These are phyloP conservation scores for Piromyces finnis DNA, from an alignment of 192 early-diverging fungal genomes.

Conservation along the genomic window DNA sequence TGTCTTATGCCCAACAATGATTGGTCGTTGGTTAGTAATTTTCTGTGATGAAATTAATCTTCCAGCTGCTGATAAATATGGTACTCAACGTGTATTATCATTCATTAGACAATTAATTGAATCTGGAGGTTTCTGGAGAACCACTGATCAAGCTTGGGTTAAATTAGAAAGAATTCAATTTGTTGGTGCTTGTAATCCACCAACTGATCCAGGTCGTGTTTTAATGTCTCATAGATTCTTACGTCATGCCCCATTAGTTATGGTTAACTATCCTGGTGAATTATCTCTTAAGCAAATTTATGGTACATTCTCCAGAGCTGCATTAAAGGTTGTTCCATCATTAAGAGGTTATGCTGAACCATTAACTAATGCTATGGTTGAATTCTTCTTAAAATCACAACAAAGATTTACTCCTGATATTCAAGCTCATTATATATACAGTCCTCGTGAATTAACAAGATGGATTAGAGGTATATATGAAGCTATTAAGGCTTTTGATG, in stretches of 20 bases:
- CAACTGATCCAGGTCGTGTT: slow-evolving; percentile 96
- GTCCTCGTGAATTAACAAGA: slow-evolving; percentile 95
- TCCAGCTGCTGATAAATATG: slow-evolving; percentile 88
- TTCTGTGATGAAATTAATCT: slow-evolving; percentile 99
- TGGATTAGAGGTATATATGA: slow-evolving; percentile 98
- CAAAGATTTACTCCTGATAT: slow-evolving; percentile 86
- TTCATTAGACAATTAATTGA: slow-evolving; percentile 90
- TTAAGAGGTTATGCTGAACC: slow-evolving; percentile 79
- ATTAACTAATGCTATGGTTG: slow-evolving; percentile 90
- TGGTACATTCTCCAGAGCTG: slow-evolving; percentile 74
- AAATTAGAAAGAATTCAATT: slow-evolving; percentile 92
- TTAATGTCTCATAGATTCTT: slow-evolving; percentile 89
- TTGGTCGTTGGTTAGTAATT: slow-evolving; percentile 89
- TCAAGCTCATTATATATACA: slow-evolving; percentile 98
- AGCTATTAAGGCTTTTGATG: slow-evolving; percentile 71
- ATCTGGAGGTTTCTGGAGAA: slow-evolving; percentile 91
- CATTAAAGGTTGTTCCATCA: slow-evolving; percentile 81
- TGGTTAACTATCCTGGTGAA: slow-evolving; percentile 97
- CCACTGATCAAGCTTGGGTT: slow-evolving; percentile 84
- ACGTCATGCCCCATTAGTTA: slow-evolving; percentile 84
- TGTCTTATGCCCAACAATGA: slow-evolving; percentile 58
- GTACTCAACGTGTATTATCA: slow-evolving; percentile 93
- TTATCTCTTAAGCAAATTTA: slow-evolving; percentile 89
- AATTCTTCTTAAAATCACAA: slow-evolving; percentile 83
- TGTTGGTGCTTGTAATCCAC: slow-evolving; percentile 99